Conservation (phyloP, 1,284 basidiomycete genomes). For the Moniliella sp. region DNA sequence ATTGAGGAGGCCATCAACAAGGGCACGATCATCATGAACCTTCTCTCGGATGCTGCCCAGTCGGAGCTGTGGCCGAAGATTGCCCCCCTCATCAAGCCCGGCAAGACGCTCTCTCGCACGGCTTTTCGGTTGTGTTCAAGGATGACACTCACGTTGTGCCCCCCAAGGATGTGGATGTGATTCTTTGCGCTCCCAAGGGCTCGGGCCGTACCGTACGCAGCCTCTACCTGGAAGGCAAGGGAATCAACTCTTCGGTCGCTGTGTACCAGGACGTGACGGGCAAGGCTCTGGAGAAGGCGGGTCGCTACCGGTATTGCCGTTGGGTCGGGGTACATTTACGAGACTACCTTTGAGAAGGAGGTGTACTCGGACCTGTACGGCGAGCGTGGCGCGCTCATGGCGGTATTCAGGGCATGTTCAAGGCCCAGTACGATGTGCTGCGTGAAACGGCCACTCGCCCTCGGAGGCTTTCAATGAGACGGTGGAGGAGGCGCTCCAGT, state of each 20-base stretch:
- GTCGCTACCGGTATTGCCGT: conserved; percentile 80
- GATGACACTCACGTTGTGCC: conserved; percentile 83
- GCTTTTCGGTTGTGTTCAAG: conserved; percentile 97
- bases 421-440: conserved; percentile 95
- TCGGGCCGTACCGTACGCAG: conserved; percentile 96
- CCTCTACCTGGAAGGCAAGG: conserved; percentile 97
- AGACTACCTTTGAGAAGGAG: conserved; percentile 98
- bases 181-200: conserved; percentile 95
- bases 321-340: conserved; percentile 88
- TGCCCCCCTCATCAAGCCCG: conserved; percentile 74
- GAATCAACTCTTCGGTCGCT: conserved; percentile 73
- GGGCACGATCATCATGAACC: conserved; percentile 98
- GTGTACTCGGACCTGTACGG: conserved; percentile 98
- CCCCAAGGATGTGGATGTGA: conserved; percentile 84
- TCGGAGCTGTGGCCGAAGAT: conserved; percentile 75
- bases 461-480: conserved; percentile 99
- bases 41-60: conserved; percentile 93
- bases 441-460: conserved; percentile 88
- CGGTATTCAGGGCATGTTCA: conserved; percentile 95
- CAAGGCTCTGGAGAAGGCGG: conserved; percentile 88
- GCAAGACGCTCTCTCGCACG: conserved; percentile 96
- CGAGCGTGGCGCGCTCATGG: conserved; percentile 99
- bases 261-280: conserved; percentile 81
- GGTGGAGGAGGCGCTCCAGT: conserved; percentile 83
- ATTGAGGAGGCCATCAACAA: conserved; percentile 89